These are phyloP conservation scores for Aspergillus olivimuriae DNA, from an alignment of 495 filamentous ascomycete genomes.

Conservation along the genomic window DNA sequence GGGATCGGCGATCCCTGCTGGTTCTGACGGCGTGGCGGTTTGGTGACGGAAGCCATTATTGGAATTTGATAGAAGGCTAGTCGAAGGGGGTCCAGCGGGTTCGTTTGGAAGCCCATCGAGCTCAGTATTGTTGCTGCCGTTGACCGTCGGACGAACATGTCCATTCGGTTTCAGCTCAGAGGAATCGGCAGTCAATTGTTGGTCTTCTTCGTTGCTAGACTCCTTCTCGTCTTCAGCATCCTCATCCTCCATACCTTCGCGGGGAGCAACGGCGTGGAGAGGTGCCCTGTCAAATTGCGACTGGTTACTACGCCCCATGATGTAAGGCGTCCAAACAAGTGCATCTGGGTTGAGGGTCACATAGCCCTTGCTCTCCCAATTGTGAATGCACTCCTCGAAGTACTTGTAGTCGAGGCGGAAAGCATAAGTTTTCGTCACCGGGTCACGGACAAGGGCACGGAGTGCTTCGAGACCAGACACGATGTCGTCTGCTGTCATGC, in stretches of 20 bases:
- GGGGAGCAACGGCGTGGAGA: constrained; percentile 81
- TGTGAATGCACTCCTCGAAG: constrained; percentile 75
- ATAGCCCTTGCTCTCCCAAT: constrained; percentile 81
- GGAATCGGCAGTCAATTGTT: constrained; percentile 24
- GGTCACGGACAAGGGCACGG: constrained; percentile 82
- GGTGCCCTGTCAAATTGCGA: constrained; percentile 76
- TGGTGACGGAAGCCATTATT: constrained; percentile 30
- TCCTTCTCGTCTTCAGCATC: constrained; percentile 49
- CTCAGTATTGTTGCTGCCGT: constrained; percentile 13
- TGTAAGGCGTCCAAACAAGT: constrained; percentile 93
- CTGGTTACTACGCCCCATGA: constrained; percentile 85
- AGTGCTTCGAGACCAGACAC: constrained; percentile 87
- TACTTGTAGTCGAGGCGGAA: constrained; percentile 77
- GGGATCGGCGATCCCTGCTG: constrained; percentile 8
- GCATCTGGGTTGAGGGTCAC: constrained; percentile 75
- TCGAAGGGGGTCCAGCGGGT: constrained; percentile 36
- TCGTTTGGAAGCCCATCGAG: constrained; percentile 14
- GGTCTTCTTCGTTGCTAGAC: constrained; percentile 24
- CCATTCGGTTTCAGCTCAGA: constrained; percentile 5
- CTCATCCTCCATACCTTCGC: constrained; percentile 61
- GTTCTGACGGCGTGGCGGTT: constrained; percentile 6
- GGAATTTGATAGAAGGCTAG: constrained; percentile 18
- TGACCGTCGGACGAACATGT: constrained; percentile 15
- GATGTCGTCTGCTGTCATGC: constrained; percentile 94
- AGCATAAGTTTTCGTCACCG: constrained; percentile 79